Evolutionary conservation across 1,284 basidiomycete genomes (phyloP).

Genomic region (Cronartium ribicola): DNA sequence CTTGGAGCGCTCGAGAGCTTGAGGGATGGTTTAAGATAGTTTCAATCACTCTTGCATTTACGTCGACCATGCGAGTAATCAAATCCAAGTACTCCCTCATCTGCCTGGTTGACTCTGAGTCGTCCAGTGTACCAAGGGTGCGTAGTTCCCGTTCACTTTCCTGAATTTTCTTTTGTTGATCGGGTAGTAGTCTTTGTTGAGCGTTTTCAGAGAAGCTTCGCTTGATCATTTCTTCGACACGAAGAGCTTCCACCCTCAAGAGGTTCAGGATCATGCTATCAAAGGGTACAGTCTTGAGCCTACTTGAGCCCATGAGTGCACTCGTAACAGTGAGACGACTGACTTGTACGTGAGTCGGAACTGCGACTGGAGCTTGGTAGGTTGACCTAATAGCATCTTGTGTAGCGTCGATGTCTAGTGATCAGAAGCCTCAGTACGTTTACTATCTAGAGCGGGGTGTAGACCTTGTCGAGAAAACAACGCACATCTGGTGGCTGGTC

Average conservation of each 20-base stretch:
- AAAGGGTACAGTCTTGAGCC: neutral
- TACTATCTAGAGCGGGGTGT: too few relatives aligned
- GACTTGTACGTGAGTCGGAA: slow-evolving; percentile 93
- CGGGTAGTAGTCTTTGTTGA: slow-evolving; percentile 82
- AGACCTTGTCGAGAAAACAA: slow-evolving; percentile 1
- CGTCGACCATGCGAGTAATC: slow-evolving; percentile 63
- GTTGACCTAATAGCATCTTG: slow-evolving; percentile 88
- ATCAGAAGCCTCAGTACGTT: neutral
- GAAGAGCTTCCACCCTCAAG: slow-evolving; percentile 87
- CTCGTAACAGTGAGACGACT: neutral
- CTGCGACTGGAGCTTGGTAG: slow-evolving; percentile 89
- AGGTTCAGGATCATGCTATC: slow-evolving; percentile 87
- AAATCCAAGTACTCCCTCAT: slow-evolving; percentile 74
- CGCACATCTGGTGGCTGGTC: slow-evolving; percentile 80
- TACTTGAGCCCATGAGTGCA: neutral
- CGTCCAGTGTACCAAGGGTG: slow-evolving; percentile 65
- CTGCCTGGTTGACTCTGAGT: slow-evolving; percentile 45
- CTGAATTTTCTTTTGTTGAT: slow-evolving; percentile 80
- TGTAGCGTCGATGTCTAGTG: slow-evolving; percentile 66
- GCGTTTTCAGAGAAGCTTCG: slow-evolving; percentile 97
- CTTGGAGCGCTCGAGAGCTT: slow-evolving; percentile 64
- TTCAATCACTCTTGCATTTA: slow-evolving; percentile 65
- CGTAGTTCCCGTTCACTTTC: slow-evolving; percentile 74
- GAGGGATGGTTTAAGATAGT: slow-evolving; percentile 64
- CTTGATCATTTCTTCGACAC: slow-evolving; percentile 99